A percentile compares a stretch with the other conserved stretches of the same genome.
Conservation (phyloP, 2,329 filamentous ascomycete genomes). For the Plectosphaerella sp. region DNA sequence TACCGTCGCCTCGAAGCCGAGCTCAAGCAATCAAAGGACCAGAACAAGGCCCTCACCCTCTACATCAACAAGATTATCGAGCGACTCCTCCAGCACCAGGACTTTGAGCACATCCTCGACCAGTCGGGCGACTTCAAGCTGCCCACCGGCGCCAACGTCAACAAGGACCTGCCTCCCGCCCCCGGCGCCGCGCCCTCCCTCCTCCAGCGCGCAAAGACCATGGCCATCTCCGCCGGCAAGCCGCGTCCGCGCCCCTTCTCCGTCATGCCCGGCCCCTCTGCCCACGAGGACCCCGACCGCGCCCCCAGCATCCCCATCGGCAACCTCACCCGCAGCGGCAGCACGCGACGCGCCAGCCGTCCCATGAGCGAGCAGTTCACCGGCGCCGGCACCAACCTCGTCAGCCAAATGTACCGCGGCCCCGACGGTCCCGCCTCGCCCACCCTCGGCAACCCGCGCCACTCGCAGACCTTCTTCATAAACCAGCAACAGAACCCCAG, state of each 20-base stretch:
- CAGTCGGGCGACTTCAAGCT: conserved; percentile 50
- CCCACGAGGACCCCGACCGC: conserved; percentile 63
- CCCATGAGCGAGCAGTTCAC: conserved; percentile 63
- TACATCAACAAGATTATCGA: conserved; percentile 99
- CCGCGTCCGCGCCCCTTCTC: conserved; percentile 53
- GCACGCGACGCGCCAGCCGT: conserved; percentile 44
- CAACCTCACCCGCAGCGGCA: conserved; percentile 48
- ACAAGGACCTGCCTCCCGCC: conserved; percentile 83
- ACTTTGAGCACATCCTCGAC: conserved; percentile 90
- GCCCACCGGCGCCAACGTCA: conserved; percentile 41
- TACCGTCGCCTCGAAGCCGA: conserved; percentile 73
- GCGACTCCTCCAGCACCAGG: conserved; percentile 86
- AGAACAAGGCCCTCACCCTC: conserved; percentile 94
- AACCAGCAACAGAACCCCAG: conserved; percentile 47
- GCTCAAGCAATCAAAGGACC: conserved; percentile 74
- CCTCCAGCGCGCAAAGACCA: conserved; percentile 58
- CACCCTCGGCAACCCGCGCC: conserved; percentile 51
- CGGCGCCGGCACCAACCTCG: conserved; percentile 65
- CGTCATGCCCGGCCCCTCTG: conserved; percentile 42
- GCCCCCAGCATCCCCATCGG: conserved; percentile 72
- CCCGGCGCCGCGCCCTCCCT: conserved; percentile 36
- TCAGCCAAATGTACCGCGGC: conserved; percentile 87
- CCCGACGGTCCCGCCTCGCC: conserved; percentile 60
- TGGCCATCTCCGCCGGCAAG: conserved; percentile 42
- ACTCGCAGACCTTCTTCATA: conserved; percentile 61